Base-by-base conservation (phyloP, 2,329 filamentous ascomycete species). In the Fusarium newnesense region DNA sequence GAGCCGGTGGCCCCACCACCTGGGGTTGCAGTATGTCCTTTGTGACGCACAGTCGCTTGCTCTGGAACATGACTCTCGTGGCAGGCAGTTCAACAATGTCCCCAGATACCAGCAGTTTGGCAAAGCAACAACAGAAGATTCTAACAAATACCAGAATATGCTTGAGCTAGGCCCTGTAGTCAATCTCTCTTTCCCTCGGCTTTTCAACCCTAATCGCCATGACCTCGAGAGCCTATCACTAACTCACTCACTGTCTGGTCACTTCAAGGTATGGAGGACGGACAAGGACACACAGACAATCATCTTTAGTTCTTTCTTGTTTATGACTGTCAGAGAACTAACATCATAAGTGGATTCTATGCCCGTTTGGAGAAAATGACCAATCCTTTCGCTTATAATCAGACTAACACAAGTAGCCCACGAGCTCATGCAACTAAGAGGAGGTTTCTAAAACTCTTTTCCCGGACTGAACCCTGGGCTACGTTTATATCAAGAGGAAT, bases 1-100 rank as follows among this genome's bases (percentile, higher is more conserved):
- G 60, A 71, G 74, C 63, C 67, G 70, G 69, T 72, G 64, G 74
- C 68, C 64, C 78, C 78, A 77, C 78, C 67, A 71, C 57, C 60
- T 62, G 63, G 56, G 67, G 56, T 69, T 69, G 69, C 68, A 76
- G 67, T 44, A 64, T 49, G 67, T 53, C 47, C 58, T 72, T 69
- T 37, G 56, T 68, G 49, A 67, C 40, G 64, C 60, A 68, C 62
- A 74, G 66, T 58, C 58, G 59, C 32, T 54, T 34, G 24, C 49
- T 36, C 49, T 26, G n/a, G 30, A 54, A n/a, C 39, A 44, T 32
- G 26, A 37, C 42, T 62, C 37, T 61, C 43, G 36, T 52, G 19
- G 9, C 28, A 46, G 37, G 24, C 32, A 40, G 30, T 26, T 39
- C 63, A 67, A 21, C 52, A 50, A 43, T 58, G 15, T 36, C 19